Percentiles rank a stretch among this genome's conserved stretches.
Evolutionary conservation across 2,329 filamentous ascomycete genomes (phyloP).

Genomic region (Cladosporium sp.): DNA sequence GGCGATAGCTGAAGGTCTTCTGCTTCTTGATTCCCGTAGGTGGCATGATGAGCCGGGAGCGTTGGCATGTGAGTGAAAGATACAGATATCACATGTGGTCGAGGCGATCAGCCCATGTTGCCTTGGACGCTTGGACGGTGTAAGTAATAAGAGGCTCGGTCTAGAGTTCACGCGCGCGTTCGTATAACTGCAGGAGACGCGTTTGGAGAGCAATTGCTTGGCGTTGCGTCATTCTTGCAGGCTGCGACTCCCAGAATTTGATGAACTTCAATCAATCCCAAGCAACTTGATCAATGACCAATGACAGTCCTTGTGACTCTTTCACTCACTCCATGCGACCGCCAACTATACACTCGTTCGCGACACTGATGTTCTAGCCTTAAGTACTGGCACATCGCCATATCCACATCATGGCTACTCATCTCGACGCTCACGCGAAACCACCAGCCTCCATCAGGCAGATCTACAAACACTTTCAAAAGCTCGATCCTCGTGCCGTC

Average conservation of each 20-base stretch:
- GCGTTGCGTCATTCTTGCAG: slow-evolving; percentile 2
- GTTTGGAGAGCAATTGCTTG: background rate
- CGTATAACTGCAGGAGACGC: background rate
- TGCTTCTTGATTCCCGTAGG: slow-evolving; percentile 17
- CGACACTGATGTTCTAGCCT: background rate
- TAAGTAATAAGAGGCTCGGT: background rate
- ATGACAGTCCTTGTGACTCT: background rate
- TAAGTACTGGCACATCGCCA: background rate
- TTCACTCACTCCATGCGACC: background rate
- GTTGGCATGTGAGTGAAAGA: background rate
- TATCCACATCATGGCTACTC: background rate
- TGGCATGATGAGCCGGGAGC: background rate
- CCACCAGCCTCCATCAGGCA: slow-evolving; percentile 70
- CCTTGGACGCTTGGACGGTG: background rate
- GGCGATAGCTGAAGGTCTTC: slow-evolving; percentile 14
- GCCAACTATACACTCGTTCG: background rate
- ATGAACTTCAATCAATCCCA: background rate
- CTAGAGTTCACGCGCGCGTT: background rate
- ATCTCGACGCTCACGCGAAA: slow-evolving; percentile 73
- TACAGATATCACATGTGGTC: background rate
- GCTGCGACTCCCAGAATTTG: background rate
- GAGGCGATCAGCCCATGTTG: background rate
- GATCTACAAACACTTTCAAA: slow-evolving; percentile 75
- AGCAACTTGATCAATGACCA: background rate
- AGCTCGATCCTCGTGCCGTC: slow-evolving; percentile 30